A percentile compares a stretch with the other conserved stretches of the same genome.
Conservation (phyloP, 768 basidiomycete genomes). For the Boletus eberwhitei region DNA sequence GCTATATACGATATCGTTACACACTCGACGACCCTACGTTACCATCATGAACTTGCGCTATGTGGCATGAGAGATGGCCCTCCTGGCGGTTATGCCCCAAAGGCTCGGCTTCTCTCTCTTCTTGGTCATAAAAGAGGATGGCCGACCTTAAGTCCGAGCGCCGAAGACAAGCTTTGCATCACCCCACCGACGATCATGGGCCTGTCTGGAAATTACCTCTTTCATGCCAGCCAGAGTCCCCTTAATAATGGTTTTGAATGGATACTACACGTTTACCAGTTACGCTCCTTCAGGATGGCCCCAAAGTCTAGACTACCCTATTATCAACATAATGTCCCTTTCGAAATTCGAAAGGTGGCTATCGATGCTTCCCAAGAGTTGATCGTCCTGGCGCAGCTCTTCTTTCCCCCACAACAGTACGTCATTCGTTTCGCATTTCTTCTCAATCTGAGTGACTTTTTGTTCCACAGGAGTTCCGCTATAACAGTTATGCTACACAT, state of each 20-base stretch:
- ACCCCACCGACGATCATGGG: conserved; percentile 33
- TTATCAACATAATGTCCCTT: conserved; percentile 32
- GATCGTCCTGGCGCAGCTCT: conserved; percentile 31
- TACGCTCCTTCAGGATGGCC: conserved; percentile 31
- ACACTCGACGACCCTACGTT: conserved; percentile 29
- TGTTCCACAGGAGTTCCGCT: conserved; percentile 22
- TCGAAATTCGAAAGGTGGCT: conserved; percentile 33
- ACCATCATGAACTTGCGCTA: conserved; percentile 30
- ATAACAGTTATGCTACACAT: conserved; percentile 41
- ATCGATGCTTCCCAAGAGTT: conserved; percentile 31
- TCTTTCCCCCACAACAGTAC: conserved; percentile 28
- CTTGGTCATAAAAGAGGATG: conserved; percentile 33
- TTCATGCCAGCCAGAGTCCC: conserved; percentile 33
- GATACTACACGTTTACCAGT: conserved; percentile 32
- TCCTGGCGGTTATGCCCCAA: conserved; percentile 15
- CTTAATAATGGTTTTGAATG: conserved; percentile 32
- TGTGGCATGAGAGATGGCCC: conserved; percentile 31
- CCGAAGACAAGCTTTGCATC: conserved; percentile 32
- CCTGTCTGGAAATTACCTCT: conserved; percentile 31
- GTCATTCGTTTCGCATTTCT: background rate
- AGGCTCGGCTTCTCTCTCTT: conserved; percentile 26
- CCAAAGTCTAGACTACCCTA: conserved; percentile 26
- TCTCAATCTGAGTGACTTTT: background rate
- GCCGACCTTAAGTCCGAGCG: conserved; percentile 30
- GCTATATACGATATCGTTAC: conserved; percentile 19